Base-by-base conservation (phyloP, 768 basidiomycete genomes). In the Rubroboletus satanas region DNA sequence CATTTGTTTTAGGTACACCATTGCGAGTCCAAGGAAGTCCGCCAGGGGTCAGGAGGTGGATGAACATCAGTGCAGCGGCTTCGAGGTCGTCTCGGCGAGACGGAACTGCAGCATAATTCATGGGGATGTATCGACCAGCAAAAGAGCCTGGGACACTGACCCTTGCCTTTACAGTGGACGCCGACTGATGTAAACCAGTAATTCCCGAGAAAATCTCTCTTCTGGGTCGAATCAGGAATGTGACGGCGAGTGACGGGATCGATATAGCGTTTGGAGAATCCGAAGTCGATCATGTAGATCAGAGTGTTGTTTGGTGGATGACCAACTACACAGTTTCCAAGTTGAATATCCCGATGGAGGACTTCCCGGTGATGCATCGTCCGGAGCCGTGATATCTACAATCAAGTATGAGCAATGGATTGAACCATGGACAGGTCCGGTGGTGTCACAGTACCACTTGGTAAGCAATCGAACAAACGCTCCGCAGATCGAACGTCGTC, bases 221-320 rank as follows among this genome's bases (percentile, higher is more conserved):
- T 84, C 31, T 71, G 71, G 49, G 78, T 82, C 61, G 83, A 84
- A 53, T 90, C 84, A 17, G 83, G 81, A 54, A 91, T 87, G 62
- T 91, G 88, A n/a, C 79, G 78, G 41, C 71, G 76, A 4, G 85
- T 88, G 44, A 67, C 58, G 21, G 79, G 78, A 69, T 91, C 86
- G 58, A 90, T 82, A 58, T 87, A 91, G 32, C 78, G 79, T 63
- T 90, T 90, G 17, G 88, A 88, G 67, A 91, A 91, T 14, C 88
- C 88, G 65, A 91, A 90, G 67, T 91, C 89, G 61, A 91, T 91
- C 87, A 90, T 86, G 63, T 89, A 90, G 57, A 91, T 75, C 36
- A 71, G 77, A 49, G 76, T 76, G 14, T 85, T 75, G 57, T 87
- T 73, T 1, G 85, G 82, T 4, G 77, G 69, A 46, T 78, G 73